Percentiles rank a stretch among this genome's conserved stretches.
These are phyloP conservation scores for Tetratostichococcus sp. DNA, from an alignment of 139 green algal genomes.

Conservation along the genomic window DNA sequence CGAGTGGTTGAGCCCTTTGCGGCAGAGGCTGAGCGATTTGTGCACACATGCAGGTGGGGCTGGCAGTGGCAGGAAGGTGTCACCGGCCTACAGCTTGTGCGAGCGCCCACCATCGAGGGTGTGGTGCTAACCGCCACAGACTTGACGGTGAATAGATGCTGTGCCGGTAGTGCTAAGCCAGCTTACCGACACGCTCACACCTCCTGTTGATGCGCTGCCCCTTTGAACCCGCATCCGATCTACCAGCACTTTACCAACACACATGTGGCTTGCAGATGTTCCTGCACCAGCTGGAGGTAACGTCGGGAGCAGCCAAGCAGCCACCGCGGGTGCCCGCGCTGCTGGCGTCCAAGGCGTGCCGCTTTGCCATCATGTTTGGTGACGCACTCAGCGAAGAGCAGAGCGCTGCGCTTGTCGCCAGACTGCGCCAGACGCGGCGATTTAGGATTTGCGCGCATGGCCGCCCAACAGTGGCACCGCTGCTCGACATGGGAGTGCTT, in stretches of 20 bases:
- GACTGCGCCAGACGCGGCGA: slow-evolving; percentile 42
- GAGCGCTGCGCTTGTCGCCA: slow-evolving; percentile 47
- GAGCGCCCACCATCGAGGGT: slow-evolving; percentile 40
- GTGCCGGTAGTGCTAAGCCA: background rate
- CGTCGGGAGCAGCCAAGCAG: slow-evolving; percentile 7
- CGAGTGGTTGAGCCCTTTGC: no score
- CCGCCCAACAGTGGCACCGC: slow-evolving; percentile 49
- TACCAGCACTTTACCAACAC: no score
- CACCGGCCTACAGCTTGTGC: slow-evolving; percentile 22
- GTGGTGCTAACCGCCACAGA: slow-evolving; percentile 38
- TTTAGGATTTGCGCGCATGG: slow-evolving; percentile 80
- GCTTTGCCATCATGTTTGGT: slow-evolving; percentile 82
- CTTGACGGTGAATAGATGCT: slow-evolving; percentile 20
- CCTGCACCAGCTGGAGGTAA: slow-evolving; percentile 57
- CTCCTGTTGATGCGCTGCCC: no score
- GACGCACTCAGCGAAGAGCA: slow-evolving; percentile 44
- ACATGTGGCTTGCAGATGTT: slow-evolving; percentile 40
- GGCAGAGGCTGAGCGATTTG: no score
- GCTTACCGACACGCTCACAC: no score
- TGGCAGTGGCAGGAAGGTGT: slow-evolving; percentile 3
- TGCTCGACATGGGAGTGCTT: slow-evolving; percentile 42
- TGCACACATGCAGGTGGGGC: slow-evolving; percentile 34
- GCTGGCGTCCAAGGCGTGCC: slow-evolving; percentile 70
- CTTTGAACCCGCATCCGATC: no score
- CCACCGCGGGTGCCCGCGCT: slow-evolving; percentile 45